phyloP scores from a whole-genome alignment of 78 protist genomes.

The Tieghemostelium lacteum region DNA sequence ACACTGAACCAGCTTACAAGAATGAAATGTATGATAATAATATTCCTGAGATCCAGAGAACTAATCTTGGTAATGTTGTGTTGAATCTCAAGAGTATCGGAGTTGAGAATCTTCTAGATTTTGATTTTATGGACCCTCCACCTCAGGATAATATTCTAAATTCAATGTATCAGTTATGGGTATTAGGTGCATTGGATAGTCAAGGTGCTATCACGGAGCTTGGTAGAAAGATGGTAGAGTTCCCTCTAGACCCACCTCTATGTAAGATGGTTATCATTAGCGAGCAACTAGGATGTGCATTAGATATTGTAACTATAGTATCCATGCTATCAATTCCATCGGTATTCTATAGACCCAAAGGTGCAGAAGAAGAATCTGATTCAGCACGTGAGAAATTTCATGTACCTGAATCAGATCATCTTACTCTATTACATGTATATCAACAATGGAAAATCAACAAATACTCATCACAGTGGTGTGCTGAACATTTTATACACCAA shows the following conservation, averaged over 20 bases:
- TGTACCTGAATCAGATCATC: constrained; percentile 98
- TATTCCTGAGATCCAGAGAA: constrained; percentile 99
- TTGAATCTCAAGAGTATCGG: constrained; percentile 92
- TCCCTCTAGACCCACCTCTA: constrained; percentile 98
- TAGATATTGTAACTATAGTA: constrained; percentile 92
- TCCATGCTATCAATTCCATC: constrained; percentile 93
- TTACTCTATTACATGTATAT: constrained; percentile 95
- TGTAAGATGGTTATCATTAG: constrained; percentile 92
- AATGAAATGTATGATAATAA: constrained; percentile 88
- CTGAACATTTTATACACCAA: constrained; percentile 93
- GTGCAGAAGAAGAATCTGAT: constrained; percentile 93
- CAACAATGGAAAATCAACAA: constrained; percentile 90
- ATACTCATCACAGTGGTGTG: constrained; percentile 92
- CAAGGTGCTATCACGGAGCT: constrained; percentile 90
- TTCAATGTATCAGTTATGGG: constrained; percentile 98
- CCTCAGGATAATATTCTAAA: constrained; percentile 95
- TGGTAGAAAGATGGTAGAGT: constrained; percentile 92
- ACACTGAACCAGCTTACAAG: constrained; percentile 87
- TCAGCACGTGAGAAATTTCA: constrained; percentile 93
- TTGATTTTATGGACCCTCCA: constrained; percentile 99
- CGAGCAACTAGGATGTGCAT: constrained; percentile 76
- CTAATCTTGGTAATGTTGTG: constrained; percentile 97
- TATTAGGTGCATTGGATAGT: constrained; percentile 97
- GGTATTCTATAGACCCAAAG: constrained; percentile 95
- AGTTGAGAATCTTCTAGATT: constrained; percentile 91